Conservation (phyloP, 2,329 filamentous ascomycete genomes). For the Exophiala lecanii-corni region DNA sequence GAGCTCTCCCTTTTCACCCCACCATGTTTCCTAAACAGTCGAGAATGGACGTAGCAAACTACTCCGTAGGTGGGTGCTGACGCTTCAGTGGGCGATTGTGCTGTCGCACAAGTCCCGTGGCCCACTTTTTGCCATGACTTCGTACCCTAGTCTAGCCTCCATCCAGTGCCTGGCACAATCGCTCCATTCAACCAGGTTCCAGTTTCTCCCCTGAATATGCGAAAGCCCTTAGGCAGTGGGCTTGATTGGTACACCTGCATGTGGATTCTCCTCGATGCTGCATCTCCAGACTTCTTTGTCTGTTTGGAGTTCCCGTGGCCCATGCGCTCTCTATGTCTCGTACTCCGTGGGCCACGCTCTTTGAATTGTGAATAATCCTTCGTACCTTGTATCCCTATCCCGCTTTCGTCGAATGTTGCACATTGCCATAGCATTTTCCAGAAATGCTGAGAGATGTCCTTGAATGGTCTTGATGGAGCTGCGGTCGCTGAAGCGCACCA, state of each 20-base stretch:
- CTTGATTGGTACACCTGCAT: slow-evolving; percentile 4
- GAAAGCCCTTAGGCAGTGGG: not conserved
- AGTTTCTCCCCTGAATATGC: not conserved
- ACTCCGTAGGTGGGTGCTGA: too few relatives aligned
- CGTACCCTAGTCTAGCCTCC: not conserved
- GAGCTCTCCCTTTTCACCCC: too few relatives aligned
- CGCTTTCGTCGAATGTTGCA: slow-evolving; percentile 1
- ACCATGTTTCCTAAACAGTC: too few relatives aligned
- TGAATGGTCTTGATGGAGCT: slow-evolving; percentile 26
- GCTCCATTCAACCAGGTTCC: slow-evolving; percentile 6
- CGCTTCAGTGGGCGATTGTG: too few relatives aligned
- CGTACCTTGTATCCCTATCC: slow-evolving; percentile 7
- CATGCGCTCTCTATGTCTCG: not conserved
- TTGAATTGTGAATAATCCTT: not conserved
- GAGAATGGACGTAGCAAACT: too few relatives aligned
- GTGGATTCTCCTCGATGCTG: slow-evolving; percentile 19
- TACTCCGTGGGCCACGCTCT: not conserved
- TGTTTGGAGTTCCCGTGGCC: not conserved
- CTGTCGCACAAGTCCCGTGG: too few relatives aligned
- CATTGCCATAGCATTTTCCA: not conserved
- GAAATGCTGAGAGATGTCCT: slow-evolving; percentile 28
- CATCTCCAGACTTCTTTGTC: slow-evolving; percentile 13
- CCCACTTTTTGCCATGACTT: too few relatives aligned
- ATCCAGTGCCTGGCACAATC: not conserved
- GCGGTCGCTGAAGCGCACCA: slow-evolving; percentile 82